Conservation (phyloP, 495 filamentous ascomycete species). For the Thermochaetoides thermophila region DNA sequence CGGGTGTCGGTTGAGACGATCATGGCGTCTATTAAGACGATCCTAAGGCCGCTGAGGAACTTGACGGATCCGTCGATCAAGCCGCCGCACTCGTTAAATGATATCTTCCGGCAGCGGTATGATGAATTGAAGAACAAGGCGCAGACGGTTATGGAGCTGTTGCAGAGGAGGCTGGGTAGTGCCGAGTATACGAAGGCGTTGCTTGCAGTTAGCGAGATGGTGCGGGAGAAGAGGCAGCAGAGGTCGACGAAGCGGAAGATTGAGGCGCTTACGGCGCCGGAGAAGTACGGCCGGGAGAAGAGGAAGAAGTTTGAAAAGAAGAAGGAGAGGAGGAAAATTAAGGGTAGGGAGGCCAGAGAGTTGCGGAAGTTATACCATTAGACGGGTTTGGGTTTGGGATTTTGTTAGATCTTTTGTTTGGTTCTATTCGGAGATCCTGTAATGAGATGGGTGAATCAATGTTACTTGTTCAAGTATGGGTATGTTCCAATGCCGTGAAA, state of each 20-base stretch:
- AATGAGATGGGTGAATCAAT: too few relatives aligned
- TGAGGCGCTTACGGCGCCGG: constrained; percentile 67
- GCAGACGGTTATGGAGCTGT: constrained; percentile 51
- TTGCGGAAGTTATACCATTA: constrained; percentile 31
- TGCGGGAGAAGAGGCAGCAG: constrained; percentile 53
- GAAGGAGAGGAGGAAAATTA: constrained; percentile 68
- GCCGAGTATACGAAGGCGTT: constrained; percentile 57
- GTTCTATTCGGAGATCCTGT: too few relatives aligned
- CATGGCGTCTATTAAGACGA: constrained; percentile 39
- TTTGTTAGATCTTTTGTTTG: constrained; percentile 1
- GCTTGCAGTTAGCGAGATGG: constrained; percentile 48
- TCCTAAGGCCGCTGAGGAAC: constrained; percentile 71
- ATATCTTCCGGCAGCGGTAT: constrained; percentile 49
- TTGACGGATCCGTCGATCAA: constrained; percentile 67
- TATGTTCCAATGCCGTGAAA: constrained; percentile 10
- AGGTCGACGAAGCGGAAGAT: constrained; percentile 72
- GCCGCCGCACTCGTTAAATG: constrained; percentile 47
- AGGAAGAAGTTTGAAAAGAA: constrained; percentile 73
- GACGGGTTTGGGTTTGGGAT: background rate
- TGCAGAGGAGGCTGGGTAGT: constrained; percentile 79
- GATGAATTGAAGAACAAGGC: constrained; percentile 52
- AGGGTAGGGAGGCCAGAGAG: constrained; percentile 50
- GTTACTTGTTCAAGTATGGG: constrained; percentile 2
- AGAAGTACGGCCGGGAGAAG: constrained; percentile 65
- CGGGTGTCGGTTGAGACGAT: constrained; percentile 44